Conservation (phyloP, 257 asterid genomes). For the Scutellaria baicalensis region DNA sequence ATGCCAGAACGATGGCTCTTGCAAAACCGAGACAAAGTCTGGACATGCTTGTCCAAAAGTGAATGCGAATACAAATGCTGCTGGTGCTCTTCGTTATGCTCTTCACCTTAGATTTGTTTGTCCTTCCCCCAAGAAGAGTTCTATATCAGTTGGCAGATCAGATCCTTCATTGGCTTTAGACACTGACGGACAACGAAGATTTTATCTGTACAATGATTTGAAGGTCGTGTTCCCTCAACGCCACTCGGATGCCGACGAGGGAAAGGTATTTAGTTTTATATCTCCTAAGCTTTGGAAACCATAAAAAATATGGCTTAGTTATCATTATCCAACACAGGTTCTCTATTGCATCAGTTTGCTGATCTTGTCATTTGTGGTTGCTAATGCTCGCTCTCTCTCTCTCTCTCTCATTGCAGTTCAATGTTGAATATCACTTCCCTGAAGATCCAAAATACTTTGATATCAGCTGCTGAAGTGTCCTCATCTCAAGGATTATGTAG, state of each 20-base stretch:
- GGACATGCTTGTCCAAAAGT: constrained; percentile 28
- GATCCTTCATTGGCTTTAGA: constrained; percentile 18
- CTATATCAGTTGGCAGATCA: constrained; percentile 15
- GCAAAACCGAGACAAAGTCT: constrained; percentile 22
- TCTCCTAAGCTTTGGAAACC: neutral
- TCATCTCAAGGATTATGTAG: neutral
- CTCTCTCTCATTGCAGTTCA: constrained; percentile 39
- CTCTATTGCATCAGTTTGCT: too few species aligned
- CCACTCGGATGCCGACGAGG: constrained; percentile 72
- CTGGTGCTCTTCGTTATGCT: constrained; percentile 66
- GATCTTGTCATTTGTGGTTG: neutral
- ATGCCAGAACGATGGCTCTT: constrained; percentile 23
- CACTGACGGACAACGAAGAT: constrained; percentile 31
- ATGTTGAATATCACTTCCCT: constrained; percentile 63
- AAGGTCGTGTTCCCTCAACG: constrained; percentile 78
- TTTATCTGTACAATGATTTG: constrained; percentile 58
- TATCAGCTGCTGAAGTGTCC: constrained; percentile 38
- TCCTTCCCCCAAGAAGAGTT: constrained; percentile 31
- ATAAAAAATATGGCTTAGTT: too few species aligned
- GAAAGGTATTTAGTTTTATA: constrained; percentile 39
- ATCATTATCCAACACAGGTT: too few species aligned
- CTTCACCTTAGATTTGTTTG: constrained; percentile 66
- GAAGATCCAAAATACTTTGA: constrained; percentile 70
- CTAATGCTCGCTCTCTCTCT: too few species aligned
- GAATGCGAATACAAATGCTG: constrained; percentile 26